Evolutionary conservation across 495 filamentous ascomycete species (phyloP).

Genomic region (Hypoxylon crocopeplum): DNA sequence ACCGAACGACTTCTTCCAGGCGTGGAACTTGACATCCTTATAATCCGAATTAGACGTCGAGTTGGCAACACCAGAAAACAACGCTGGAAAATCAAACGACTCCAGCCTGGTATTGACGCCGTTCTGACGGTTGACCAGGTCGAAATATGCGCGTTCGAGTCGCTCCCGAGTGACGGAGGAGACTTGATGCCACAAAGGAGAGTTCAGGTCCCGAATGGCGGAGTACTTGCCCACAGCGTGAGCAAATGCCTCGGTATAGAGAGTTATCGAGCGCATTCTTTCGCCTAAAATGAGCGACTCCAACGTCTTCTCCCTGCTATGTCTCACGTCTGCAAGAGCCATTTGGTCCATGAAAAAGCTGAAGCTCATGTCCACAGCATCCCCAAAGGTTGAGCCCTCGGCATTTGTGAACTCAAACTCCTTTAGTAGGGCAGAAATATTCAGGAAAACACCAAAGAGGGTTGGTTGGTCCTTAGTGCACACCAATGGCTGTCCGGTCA

Average conservation of each 20-base stretch:
- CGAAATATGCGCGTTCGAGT: slow-evolving; percentile 80
- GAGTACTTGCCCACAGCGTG: slow-evolving; percentile 93
- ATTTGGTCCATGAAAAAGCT: slow-evolving; percentile 77
- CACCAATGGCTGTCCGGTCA: slow-evolving; percentile 80
- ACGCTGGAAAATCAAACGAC: slow-evolving; percentile 85
- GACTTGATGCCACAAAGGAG: slow-evolving; percentile 72
- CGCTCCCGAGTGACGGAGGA: slow-evolving; percentile 74
- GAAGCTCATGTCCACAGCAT: slow-evolving; percentile 75
- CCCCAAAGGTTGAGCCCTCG: slow-evolving; percentile 83
- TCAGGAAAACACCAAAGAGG: slow-evolving; percentile 76
- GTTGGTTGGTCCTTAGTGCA: slow-evolving; percentile 71
- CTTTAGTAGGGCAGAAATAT: slow-evolving; percentile 70
- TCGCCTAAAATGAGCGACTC: slow-evolving; percentile 90
- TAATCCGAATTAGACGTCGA: slow-evolving; percentile 75
- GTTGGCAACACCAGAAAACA: slow-evolving; percentile 88
- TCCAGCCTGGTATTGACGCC: slow-evolving; percentile 72
- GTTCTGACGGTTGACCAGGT: slow-evolving; percentile 72
- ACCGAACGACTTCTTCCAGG: slow-evolving; percentile 77
- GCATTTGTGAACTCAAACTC: slow-evolving; percentile 80
- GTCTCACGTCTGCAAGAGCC: slow-evolving; percentile 76
- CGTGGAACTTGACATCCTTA: slow-evolving; percentile 80
- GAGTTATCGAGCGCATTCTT: slow-evolving; percentile 75
- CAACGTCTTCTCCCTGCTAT: slow-evolving; percentile 86
- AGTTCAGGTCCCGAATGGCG: slow-evolving; percentile 69
- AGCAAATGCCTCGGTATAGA: slow-evolving; percentile 91